phyloP scores from a whole-genome alignment of 116 monocot species.

The Papilionanthe hybrid region DNA sequence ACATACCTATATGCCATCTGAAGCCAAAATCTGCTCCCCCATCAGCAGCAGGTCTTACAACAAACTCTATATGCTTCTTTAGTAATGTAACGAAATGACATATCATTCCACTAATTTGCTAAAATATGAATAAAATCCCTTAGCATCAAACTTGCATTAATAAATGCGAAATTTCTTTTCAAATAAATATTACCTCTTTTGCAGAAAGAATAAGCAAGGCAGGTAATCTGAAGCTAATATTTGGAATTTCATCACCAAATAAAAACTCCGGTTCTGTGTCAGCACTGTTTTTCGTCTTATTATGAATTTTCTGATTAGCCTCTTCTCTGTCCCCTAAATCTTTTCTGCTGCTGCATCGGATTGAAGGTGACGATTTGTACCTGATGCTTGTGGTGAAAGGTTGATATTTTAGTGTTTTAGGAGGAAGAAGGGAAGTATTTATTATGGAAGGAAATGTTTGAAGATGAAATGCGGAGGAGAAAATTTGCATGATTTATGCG shows the following conservation, averaged over 20 bases:
- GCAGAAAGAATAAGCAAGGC: neutral
- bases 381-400: neutral
- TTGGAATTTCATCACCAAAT: neutral
- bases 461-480: neutral
- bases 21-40: slow-evolving; percentile 12
- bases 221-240: neutral
- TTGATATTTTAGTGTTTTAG: neutral
- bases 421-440: neutral
- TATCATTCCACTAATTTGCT: slow-evolving; percentile 2
- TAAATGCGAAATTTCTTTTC: neutral
- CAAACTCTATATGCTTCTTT: neutral
- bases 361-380: neutral
- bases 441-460: neutral
- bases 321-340: neutral
- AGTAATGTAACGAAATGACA: slow-evolving; percentile 1
- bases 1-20: slow-evolving; percentile 15
- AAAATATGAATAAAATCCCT: neutral
- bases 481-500: neutral
- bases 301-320: neutral
- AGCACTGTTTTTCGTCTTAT: neutral
- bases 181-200: slow-evolving; percentile 2
- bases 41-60: slow-evolving; percentile 1
- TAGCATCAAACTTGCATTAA: neutral
- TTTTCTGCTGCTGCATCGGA: neutral
- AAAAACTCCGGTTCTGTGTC: neutral